Percentiles rank a stretch among this genome's conserved stretches.
Evolutionary conservation across 1,284 basidiomycete genomes (phyloP).

Genomic region (Rhodotorula sp.): DNA sequence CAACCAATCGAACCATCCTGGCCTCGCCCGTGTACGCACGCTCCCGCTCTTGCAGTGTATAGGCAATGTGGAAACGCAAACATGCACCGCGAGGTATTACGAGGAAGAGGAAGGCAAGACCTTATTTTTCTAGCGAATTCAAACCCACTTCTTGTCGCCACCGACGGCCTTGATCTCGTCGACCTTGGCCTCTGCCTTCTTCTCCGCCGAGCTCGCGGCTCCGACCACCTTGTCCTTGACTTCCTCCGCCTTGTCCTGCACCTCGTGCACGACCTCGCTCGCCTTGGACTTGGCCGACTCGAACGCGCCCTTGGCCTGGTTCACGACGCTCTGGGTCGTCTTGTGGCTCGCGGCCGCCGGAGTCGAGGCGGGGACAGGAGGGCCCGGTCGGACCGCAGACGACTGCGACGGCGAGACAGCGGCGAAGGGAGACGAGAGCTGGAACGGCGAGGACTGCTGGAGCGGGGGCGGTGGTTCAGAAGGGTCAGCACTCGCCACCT

Average conservation of each 20-base stretch:
- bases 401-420: conserved; percentile 11
- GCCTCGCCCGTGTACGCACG: too few species aligned
- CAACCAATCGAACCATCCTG: too few species aligned
- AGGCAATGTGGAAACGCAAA: too few species aligned
- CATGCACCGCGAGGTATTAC: too few species aligned
- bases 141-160: conserved; percentile 34
- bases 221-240: conserved; percentile 16
- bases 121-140: neutral
- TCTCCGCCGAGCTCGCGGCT: conserved; percentile 17
- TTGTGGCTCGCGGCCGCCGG: neutral
- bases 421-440: conserved; percentile 18
- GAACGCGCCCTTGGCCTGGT: conserved; percentile 10
- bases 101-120: too few species aligned
- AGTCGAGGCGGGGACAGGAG: neutral
- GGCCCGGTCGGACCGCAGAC: conserved; percentile 7
- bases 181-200: conserved; percentile 27
- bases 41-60: too few species aligned
- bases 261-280: conserved; percentile 6
- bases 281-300: conserved; percentile 22
- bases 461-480: neutral
- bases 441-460: conserved; percentile 19
- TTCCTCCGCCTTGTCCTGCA: conserved; percentile 20
- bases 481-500: neutral
- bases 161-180: conserved; percentile 16
- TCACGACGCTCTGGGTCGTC: conserved; percentile 11